A percentile compares a stretch with the other conserved stretches of the same genome.
Conservation (phyloP, 2,329 filamentous ascomycete genomes). For the Boeremia lycopersici region DNA sequence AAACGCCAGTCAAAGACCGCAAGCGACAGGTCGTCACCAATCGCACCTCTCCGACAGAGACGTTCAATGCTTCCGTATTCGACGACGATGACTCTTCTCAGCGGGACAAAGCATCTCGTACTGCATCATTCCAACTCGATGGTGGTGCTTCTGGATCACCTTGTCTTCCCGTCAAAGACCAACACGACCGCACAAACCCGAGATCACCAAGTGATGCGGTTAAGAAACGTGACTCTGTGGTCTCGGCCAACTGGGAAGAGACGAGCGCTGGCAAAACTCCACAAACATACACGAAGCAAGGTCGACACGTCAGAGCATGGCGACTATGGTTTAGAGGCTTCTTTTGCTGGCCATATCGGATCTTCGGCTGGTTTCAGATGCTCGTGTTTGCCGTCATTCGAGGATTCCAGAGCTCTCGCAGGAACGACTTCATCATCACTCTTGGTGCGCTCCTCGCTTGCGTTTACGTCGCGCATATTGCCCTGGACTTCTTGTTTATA, state of each 20-base stretch:
- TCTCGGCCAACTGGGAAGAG: constrained; percentile 13
- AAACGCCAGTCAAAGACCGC: constrained; percentile 1
- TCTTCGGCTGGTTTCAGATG: background rate
- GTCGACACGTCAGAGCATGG: background rate
- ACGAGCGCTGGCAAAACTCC: background rate
- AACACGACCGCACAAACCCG: background rate
- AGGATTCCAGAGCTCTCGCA: constrained; percentile 13
- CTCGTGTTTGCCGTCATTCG: constrained; percentile 18
- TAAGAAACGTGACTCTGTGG: constrained; percentile 21
- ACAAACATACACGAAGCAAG: background rate
- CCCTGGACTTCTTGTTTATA: constrained; percentile 27
- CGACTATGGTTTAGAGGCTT: background rate
- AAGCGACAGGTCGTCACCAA: background rate
- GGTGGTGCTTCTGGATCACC: background rate
- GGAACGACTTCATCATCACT: constrained; percentile 24
- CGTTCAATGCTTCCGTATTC: background rate
- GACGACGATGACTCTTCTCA: background rate
- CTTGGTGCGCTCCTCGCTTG: constrained; percentile 14
- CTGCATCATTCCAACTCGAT: background rate
- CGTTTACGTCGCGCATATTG: constrained; percentile 24
- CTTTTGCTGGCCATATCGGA: constrained; percentile 30
- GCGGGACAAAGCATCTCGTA: background rate
- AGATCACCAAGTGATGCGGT: background rate
- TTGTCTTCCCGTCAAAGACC: background rate
- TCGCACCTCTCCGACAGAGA: background rate